These are phyloP conservation scores for Mucor piriformis DNA, from an alignment of 371 early-diverging fungal species.

Conservation along the genomic window DNA sequence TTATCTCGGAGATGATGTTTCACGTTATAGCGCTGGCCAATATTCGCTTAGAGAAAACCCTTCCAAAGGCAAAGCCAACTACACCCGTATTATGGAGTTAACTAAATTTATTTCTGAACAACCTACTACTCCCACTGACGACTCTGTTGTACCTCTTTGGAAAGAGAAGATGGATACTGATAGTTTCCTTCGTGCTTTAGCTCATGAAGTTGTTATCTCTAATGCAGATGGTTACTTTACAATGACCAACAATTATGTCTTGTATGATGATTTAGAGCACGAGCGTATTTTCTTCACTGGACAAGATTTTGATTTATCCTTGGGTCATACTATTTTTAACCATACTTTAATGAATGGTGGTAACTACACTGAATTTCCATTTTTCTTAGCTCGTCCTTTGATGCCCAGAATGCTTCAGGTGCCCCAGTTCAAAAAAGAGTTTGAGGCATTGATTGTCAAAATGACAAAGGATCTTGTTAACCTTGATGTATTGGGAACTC, in stretches of 20 bases:
- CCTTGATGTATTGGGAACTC: constrained; percentile 1
- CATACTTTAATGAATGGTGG: constrained; percentile 20
- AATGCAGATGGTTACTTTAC: constrained; percentile 32
- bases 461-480: constrained; percentile 18
- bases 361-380: constrained; percentile 27
- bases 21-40: constrained; percentile 16
- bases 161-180: constrained; percentile 14
- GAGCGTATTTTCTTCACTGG: constrained; percentile 24
- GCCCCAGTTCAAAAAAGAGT: constrained; percentile 17
- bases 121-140: not conserved
- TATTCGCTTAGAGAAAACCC: constrained; percentile 10
- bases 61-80: constrained; percentile 11
- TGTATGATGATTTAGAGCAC: constrained; percentile 29
- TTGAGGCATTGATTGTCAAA: constrained; percentile 6
- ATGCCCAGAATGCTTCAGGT: constrained; percentile 19
- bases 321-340: constrained; percentile 27
- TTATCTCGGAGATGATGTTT: constrained; percentile 26
- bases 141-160: constrained; percentile 15
- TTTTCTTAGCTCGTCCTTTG: constrained; percentile 24
- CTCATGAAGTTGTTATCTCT: constrained; percentile 15
- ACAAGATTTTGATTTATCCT: constrained; percentile 36
- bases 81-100: constrained; percentile 17
- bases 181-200: constrained; percentile 20
- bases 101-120: constrained; percentile 18
- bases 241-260: constrained; percentile 36